Conservation (phyloP, 2,329 filamentous ascomycete genomes). For the Ceratocystis variospora region DNA sequence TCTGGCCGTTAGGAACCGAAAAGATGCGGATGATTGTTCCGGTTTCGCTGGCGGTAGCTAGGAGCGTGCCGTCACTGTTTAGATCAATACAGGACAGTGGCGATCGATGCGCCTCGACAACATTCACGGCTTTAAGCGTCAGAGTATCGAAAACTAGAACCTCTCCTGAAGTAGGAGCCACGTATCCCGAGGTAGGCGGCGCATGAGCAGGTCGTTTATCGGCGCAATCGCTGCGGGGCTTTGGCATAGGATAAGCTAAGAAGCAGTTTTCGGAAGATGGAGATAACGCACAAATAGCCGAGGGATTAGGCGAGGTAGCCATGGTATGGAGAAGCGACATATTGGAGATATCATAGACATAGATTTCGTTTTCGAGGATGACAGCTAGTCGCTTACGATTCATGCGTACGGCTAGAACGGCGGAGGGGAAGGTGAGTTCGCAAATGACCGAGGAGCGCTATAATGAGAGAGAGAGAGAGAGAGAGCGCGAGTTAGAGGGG, state of each 20-base stretch:
- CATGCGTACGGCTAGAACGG: slow-evolving; percentile 80
- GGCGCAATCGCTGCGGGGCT: slow-evolving; percentile 47
- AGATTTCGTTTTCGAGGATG: slow-evolving; percentile 89
- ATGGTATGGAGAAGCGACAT: slow-evolving; percentile 93
- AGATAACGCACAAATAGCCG: slow-evolving; percentile 80
- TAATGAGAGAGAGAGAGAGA: background rate
- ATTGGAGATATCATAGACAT: slow-evolving; percentile 96
- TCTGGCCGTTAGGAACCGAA: slow-evolving; percentile 76
- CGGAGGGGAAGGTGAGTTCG: slow-evolving; percentile 96
- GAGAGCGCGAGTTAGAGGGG: background rate
- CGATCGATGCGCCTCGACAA: slow-evolving; percentile 87
- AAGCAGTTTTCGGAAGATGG: slow-evolving; percentile 93
- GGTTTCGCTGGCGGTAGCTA: slow-evolving; percentile 93
- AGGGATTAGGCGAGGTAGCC: slow-evolving; percentile 83
- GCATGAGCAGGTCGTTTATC: slow-evolving; percentile 61
- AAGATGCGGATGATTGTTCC: slow-evolving; percentile 96
- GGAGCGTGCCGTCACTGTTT: slow-evolving; percentile 79
- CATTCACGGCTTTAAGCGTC: slow-evolving; percentile 82
- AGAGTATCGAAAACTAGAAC: slow-evolving; percentile 86
- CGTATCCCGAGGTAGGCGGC: slow-evolving; percentile 54
- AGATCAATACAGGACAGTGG: slow-evolving; percentile 81
- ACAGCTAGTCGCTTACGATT: slow-evolving; percentile 91
- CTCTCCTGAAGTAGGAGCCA: slow-evolving; percentile 76
- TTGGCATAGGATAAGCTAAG: slow-evolving; percentile 82
- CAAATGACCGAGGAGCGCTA: slow-evolving; percentile 72